Percentiles rank a stretch among this genome's conserved stretches.
These are phyloP conservation scores for Cordyceps javanica DNA, from an alignment of 2,329 filamentous ascomycete genomes.

Conservation along the genomic window DNA sequence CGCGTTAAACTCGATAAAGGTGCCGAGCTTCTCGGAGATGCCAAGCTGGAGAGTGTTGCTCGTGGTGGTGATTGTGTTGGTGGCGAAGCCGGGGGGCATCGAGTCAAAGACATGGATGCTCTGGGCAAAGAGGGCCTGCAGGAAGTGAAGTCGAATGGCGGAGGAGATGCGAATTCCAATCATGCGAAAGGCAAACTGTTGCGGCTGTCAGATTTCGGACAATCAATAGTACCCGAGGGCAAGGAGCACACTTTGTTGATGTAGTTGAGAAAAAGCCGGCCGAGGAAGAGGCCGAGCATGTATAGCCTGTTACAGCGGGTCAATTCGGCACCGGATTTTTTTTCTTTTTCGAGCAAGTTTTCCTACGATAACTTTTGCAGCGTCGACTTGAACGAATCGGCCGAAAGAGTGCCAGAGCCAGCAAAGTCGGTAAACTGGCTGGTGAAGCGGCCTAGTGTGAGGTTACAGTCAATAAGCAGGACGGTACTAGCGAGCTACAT, in stretches of 20 bases:
- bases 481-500: background rate
- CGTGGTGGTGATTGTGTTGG: slow-evolving; percentile 57
- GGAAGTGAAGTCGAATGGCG: slow-evolving; percentile 56
- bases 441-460: slow-evolving; percentile 42
- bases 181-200: slow-evolving; percentile 52
- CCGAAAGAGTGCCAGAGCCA: slow-evolving; percentile 9
- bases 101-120: slow-evolving; percentile 63
- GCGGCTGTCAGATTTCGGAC: slow-evolving; percentile 13
- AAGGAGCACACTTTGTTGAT: slow-evolving; percentile 41
- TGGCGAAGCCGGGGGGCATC: slow-evolving; percentile 55
- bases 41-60: slow-evolving; percentile 60
- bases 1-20: slow-evolving; percentile 49
- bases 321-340: background rate
- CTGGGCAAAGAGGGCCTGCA: slow-evolving; percentile 57
- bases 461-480: slow-evolving; percentile 24
- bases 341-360: no score
- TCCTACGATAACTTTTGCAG: slow-evolving; percentile 13
- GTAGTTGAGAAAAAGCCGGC: slow-evolving; percentile 57
- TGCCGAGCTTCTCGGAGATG: slow-evolving; percentile 57
- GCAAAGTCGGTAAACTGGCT: slow-evolving; percentile 22
- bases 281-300: slow-evolving; percentile 66
- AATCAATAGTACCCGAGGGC: background rate
- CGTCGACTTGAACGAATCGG: slow-evolving; percentile 31
- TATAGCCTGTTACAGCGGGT: slow-evolving; percentile 44
- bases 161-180: slow-evolving; percentile 57